These are phyloP conservation scores for Dillenia suffruticosa DNA, from an alignment of 164 flowering plant species.

Conservation along the genomic window DNA sequence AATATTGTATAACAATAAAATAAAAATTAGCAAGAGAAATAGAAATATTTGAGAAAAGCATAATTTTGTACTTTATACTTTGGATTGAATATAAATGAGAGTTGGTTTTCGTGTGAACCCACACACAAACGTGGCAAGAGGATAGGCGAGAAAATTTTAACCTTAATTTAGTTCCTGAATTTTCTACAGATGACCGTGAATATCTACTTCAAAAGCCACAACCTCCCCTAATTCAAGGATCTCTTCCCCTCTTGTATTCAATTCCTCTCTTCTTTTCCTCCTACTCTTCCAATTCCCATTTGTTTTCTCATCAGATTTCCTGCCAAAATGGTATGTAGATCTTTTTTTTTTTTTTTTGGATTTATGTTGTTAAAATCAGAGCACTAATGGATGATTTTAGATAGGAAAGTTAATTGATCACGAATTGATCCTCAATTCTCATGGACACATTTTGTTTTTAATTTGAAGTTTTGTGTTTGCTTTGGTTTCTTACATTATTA, in stretches of 20 bases:
- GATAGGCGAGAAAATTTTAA: slow-evolving; percentile 7
- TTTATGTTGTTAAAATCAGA: neutral
- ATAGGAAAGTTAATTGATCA: no score
- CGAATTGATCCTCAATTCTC: no score
- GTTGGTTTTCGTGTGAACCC: neutral
- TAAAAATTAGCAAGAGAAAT: no score
- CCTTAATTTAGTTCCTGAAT: slow-evolving; percentile 25
- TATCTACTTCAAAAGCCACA: slow-evolving; percentile 22
- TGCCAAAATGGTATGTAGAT: slow-evolving; percentile 22
- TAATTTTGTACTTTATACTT: no score
- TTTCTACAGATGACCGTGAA: neutral
- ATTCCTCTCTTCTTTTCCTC: slow-evolving; percentile 5
- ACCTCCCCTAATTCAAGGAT: slow-evolving; percentile 23
- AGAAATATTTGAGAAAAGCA: no score
- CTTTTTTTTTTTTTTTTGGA: neutral
- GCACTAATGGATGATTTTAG: no score
- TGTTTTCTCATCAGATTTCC: neutral
- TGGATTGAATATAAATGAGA: slow-evolving; percentile 2
- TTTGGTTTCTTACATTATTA: no score
- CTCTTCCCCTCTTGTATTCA: slow-evolving; percentile 7
- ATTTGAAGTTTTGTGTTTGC: no score
- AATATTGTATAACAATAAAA: no score
- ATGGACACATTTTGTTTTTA: no score
- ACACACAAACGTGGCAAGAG: slow-evolving; percentile 7
- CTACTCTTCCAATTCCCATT: neutral